These are phyloP conservation scores for Flueggea neowawraea DNA, from an alignment of 441 rosid genomes.

Conservation along the genomic window DNA sequence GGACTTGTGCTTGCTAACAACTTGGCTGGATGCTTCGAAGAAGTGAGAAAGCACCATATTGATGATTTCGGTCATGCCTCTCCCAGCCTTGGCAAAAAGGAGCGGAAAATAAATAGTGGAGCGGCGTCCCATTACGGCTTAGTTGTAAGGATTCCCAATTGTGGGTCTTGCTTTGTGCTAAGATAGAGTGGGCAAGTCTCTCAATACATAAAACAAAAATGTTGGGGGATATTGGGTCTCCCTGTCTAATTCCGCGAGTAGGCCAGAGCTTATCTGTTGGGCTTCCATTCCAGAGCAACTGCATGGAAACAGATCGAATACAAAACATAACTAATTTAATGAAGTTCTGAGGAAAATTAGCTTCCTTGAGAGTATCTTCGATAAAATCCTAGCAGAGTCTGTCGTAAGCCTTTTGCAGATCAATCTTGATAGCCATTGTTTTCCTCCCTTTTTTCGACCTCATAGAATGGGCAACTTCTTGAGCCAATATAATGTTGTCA, in stretches of 20 bases:
- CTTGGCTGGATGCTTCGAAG: too few species aligned
- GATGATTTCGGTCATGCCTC: background rate
- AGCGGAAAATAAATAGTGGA: background rate
- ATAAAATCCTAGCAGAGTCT: background rate
- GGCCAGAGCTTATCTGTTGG: background rate
- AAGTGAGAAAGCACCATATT: background rate
- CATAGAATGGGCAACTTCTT: background rate
- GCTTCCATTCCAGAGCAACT: background rate
- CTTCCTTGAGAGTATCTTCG: background rate
- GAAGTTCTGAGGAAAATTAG: too few species aligned
- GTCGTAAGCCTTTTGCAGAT: background rate
- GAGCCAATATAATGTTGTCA: background rate
- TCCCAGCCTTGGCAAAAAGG: background rate
- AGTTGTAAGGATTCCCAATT: background rate
- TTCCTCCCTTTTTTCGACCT: background rate
- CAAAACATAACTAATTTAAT: background rate
- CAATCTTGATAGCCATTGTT: background rate
- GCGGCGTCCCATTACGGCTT: background rate
- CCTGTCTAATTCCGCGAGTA: background rate
- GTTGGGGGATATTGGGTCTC: background rate
- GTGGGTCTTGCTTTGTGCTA: background rate
- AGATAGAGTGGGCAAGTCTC: background rate
- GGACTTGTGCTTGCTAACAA: background rate
- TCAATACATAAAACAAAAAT: background rate
- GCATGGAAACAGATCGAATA: too few species aligned